Evolutionary conservation across 2,329 filamentous ascomycete species (phyloP).

Genomic region (Fonsecaea monophora): DNA sequence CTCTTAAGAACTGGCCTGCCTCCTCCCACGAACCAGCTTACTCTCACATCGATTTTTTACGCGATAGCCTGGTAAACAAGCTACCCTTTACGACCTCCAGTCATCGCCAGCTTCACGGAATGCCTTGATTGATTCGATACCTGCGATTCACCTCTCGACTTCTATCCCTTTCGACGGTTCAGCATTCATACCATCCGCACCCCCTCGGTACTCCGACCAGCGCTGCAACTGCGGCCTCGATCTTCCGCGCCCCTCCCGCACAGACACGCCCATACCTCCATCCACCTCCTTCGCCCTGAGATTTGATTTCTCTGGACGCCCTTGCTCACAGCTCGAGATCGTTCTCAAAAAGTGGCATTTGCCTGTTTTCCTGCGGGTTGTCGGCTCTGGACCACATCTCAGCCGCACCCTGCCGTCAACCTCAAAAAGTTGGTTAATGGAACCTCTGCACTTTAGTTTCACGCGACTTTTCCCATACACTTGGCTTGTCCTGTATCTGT

Average conservation of each 20-base stretch:
- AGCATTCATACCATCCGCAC: conserved; percentile 24
- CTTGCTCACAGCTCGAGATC: conserved; percentile 25
- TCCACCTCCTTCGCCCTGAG: conserved; percentile 22
- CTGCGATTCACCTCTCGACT: neutral
- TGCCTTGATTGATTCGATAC: conserved; percentile 17
- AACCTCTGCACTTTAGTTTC: conserved; percentile 19
- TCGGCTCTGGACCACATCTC: conserved; percentile 19
- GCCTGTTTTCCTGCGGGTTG: conserved; percentile 9
- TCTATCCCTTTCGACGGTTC: conserved; percentile 28
- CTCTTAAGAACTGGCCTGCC: conserved; percentile 17
- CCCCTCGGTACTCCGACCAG: conserved; percentile 22
- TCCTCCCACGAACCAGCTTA: conserved; percentile 9
- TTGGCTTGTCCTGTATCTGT: conserved; percentile 24
- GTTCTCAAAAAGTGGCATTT: conserved; percentile 17
- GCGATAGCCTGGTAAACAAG: conserved; percentile 24
- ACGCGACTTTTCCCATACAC: conserved; percentile 34
- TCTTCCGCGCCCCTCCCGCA: conserved; percentile 27
- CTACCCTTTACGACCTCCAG: neutral
- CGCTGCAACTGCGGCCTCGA: conserved; percentile 26
- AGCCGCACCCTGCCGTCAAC: conserved; percentile 15
- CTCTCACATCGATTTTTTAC: conserved; percentile 3
- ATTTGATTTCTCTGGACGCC: conserved; percentile 35
- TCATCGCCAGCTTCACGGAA: conserved; percentile 5
- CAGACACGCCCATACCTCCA: conserved; percentile 34
- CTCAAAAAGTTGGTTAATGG: conserved; percentile 31